Base-by-base conservation (phyloP, 2,329 filamentous ascomycete genomes). In the Calonectria crousiana region DNA sequence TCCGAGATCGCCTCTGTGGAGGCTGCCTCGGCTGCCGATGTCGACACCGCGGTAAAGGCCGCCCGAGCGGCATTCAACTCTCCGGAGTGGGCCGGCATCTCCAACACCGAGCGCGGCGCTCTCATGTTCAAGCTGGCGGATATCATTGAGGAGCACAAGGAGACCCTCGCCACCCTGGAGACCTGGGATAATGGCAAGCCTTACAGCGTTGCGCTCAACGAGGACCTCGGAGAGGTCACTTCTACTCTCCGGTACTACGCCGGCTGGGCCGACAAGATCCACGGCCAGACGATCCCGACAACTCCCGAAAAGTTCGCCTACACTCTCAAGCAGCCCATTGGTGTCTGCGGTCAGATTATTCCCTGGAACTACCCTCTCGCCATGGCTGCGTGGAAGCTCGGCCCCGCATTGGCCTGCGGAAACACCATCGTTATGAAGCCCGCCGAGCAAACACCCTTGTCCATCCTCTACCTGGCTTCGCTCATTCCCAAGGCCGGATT, bases 141-240 rank as follows among this genome's bases (percentile, higher is more conserved):
- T 71, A 86, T 96, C 52, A 87, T 95, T 44, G 92, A 94, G 76
- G 83, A 91, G 81, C 88, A 95, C 82, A 88, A 87, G 60, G 86
- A 87, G 67, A 67, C 78, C 0, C 78, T 88, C 8, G 85, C 85
- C 32, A 86, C 86, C 2, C 82, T 87, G 14, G 94, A 96, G 85
- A 94, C 94, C 0, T 95, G 93, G 93, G 94, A 96, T 81, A 95
- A 95, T 80, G 94, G 93, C 83, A 80, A 79, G 75, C 92, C 93
- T 4, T 94, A 93, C 83, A 84, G 85, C 10, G 90, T 92, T 26
- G 88, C 93, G 0, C 80, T 92, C 20, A 88, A 87, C 38, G 92
- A 93, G 64, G 94, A 95, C 80, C 78, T 95, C 6, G 86, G 83
- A 3, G 83, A 85, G 75, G 83, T 84, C 36, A 18, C 71, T 16